Conservation (phyloP, 2,329 filamentous ascomycete species). For the Clonostachys sp. region DNA sequence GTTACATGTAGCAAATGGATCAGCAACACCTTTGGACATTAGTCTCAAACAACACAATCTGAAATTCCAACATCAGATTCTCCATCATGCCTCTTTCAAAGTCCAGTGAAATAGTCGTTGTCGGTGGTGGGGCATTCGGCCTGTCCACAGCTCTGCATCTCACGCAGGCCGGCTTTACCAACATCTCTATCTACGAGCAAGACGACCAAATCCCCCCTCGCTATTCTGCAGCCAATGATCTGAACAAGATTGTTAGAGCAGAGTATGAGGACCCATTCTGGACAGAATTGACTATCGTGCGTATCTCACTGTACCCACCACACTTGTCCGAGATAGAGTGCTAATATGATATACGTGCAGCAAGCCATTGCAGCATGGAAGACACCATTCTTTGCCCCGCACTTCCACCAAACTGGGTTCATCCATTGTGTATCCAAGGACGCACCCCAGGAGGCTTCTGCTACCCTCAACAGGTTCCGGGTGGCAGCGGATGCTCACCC, state of each 20-base stretch:
- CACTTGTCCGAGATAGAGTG: neutral
- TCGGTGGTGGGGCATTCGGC: slow-evolving; percentile 63
- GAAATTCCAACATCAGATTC: too few relatives aligned
- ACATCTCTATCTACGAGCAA: slow-evolving; percentile 56
- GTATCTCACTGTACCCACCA: slow-evolving; percentile 3
- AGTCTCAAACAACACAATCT: too few relatives aligned
- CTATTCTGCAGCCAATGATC: slow-evolving; percentile 48
- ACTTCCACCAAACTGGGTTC: slow-evolving; percentile 32
- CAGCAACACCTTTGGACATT: too few relatives aligned
- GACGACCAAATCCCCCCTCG: slow-evolving; percentile 2
- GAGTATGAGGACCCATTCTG: slow-evolving; percentile 55
- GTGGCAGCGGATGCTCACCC: too few relatives aligned
- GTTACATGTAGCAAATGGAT: too few relatives aligned
- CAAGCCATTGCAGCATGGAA: slow-evolving; percentile 46
- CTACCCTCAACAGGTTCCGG: slow-evolving; percentile 27
- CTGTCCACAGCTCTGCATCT: slow-evolving; percentile 53
- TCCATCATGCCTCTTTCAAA: slow-evolving; percentile 32
- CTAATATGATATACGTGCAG: neutral
- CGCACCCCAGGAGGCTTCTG: slow-evolving; percentile 39
- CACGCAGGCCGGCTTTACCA: slow-evolving; percentile 48
- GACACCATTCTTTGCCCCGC: slow-evolving; percentile 41
- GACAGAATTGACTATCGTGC: slow-evolving; percentile 42
- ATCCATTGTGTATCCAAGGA: slow-evolving; percentile 40
- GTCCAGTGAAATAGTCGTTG: slow-evolving; percentile 53
- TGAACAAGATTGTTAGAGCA: slow-evolving; percentile 57